Evolutionary conservation across 2,329 filamentous ascomycete genomes (phyloP).

Genomic region (Myriosclerotinia curreyana): DNA sequence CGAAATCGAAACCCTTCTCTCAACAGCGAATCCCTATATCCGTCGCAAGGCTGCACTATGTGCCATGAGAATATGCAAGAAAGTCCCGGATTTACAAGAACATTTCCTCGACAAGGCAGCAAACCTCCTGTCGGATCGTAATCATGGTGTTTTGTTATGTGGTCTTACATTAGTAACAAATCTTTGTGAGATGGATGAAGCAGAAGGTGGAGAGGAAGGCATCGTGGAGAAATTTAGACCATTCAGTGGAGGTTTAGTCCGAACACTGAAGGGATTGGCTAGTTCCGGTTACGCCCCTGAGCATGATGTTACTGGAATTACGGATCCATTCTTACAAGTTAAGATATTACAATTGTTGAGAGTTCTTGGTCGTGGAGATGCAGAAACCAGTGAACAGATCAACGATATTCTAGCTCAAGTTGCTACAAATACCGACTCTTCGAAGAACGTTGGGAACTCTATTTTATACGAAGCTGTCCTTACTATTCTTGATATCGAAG

Average conservation of each 20-base stretch:
- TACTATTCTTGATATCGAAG: conserved; percentile 97
- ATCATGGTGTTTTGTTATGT: conserved; percentile 92
- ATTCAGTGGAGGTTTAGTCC: conserved; percentile 79
- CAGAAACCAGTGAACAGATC: conserved; percentile 89
- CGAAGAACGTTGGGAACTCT: conserved; percentile 97
- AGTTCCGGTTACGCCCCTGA: conserved; percentile 96
- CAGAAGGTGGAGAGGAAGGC: conserved; percentile 83
- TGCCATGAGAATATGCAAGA: conserved; percentile 97
- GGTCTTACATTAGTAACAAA: conserved; percentile 88
- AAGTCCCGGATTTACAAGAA: conserved; percentile 95
- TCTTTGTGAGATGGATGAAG: conserved; percentile 92
- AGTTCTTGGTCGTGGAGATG: conserved; percentile 81
- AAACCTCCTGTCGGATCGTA: conserved; percentile 81
- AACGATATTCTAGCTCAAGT: conserved; percentile 98
- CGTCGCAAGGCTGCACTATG: conserved; percentile 96
- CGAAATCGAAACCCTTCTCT: conserved; percentile 88
- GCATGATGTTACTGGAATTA: conserved; percentile 97
- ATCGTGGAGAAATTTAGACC: conserved; percentile 89
- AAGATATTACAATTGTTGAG: conserved; percentile 87
- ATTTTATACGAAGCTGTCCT: conserved; percentile 97
- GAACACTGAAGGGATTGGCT: conserved; percentile 86
- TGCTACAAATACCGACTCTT: conserved; percentile 95
- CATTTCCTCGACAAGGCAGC: conserved; percentile 96
- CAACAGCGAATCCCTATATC: conserved; percentile 97
- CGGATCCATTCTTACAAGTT: conserved; percentile 95